Base-by-base conservation (phyloP, 1,284 basidiomycete species). In the Heterobasidion irregulare region DNA sequence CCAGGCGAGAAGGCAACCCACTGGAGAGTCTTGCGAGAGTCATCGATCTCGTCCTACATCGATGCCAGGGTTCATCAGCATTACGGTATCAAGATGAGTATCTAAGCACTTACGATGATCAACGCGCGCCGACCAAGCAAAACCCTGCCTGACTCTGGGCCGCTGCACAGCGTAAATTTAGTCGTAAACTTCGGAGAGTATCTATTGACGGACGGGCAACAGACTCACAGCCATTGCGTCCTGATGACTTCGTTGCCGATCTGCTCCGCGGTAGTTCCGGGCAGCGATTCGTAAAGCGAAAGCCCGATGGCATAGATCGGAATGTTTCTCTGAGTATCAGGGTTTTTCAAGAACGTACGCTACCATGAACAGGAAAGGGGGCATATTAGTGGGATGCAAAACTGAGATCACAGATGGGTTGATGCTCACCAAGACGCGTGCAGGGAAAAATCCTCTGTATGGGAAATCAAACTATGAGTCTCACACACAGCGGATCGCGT, bases 261-360 rank as follows among this genome's bases (percentile, higher is more conserved):
- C 65, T 87, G 82, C 65, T 95, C 87, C 46, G 75, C 84, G 8
- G 83, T 84, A 18, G 80, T 79, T 19, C 85, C 89, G 8, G 88
- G 85, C 12, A 95, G 73, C 32, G 86, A 81, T 68, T 98, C 94
- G 64, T 98, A 98, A 5, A 98, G 77, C 2, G 92, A 94, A 36
- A 98, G 79, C 2, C 94, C 94, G 61, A 98, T 95, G 2, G 94
- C 94, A 70, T 86, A 84, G 62, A 97, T 96, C 54, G 92, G 90
- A 54, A 97, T 85, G 61, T 90, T 89, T 61, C 82, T 84, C 65
- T 90, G 88, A 44, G 80, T 79, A 4, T 80, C 74, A 9, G 80
- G 71, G 65, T 84, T 80, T 67, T 93, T 91, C 61, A 95, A 73
- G 73, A 94, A 94, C 0, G 94, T 95, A 50, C 94, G 84, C 83